A percentile compares a stretch with the other conserved stretches of the same genome.
Conservation (phyloP, 1,284 basidiomycete genomes). For the Irpex sp. region DNA sequence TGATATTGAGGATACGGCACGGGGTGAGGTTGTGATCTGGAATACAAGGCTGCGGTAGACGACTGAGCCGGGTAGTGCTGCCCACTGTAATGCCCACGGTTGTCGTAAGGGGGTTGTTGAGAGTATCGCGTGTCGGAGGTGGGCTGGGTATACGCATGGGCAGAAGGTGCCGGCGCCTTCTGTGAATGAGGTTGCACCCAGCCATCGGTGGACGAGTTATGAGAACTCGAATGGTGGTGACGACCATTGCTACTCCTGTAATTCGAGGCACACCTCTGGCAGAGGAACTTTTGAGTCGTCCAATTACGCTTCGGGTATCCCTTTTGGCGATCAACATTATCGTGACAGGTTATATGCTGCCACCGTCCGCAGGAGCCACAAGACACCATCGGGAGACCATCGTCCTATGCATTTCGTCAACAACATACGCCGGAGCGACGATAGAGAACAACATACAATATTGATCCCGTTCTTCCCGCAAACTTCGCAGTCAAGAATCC, state of each 20-base stretch:
- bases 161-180: neutral
- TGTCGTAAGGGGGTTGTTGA: constrained; percentile 2
- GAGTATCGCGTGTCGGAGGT: constrained; percentile 6
- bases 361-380: constrained; percentile 79
- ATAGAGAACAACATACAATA: constrained; percentile 40
- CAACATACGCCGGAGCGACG: neutral
- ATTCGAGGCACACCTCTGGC: constrained; percentile 41
- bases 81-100: constrained; percentile 1
- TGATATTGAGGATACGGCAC: constrained; percentile 49
- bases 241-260: constrained; percentile 3
- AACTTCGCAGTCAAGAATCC: constrained; percentile 84
- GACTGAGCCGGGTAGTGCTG: constrained; percentile 2
- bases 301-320: constrained; percentile 67
- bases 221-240: neutral
- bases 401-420: constrained; percentile 48
- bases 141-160: constrained; percentile 5
- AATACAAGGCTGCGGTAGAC: neutral
- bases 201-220: neutral
- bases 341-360: constrained; percentile 82
- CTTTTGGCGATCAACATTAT: constrained; percentile 52
- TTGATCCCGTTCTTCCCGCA: constrained; percentile 71
- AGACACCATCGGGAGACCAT: constrained; percentile 71
- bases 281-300: constrained; percentile 63
- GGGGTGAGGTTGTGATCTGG: constrained; percentile 11
- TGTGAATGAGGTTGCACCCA: constrained; percentile 4